Evolutionary conservation across 345 rosid genomes (phyloP), one percentile per base, ranked within the genome.

Genomic region (Eucalyptus sideroxylon): DNA sequence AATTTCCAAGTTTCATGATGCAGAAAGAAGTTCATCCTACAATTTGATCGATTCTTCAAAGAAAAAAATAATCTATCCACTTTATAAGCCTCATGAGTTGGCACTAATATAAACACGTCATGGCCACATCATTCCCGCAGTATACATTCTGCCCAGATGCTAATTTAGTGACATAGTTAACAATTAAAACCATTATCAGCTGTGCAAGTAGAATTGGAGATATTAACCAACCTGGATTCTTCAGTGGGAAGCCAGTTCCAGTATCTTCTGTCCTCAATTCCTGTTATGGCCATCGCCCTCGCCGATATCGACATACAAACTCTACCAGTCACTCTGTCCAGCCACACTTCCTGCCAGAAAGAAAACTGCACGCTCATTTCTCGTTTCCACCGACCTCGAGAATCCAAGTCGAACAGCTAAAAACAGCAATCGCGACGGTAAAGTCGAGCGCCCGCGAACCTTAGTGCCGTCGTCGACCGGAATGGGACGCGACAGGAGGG

Each of bases 211-310:
- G 60, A 49, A 40, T 45, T n/a, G n/a, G 40, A 87, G 55, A 51
- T 26, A 88, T 37, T 40, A 89, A 87, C 90, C 11, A 89, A 98
- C 99, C 99, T 97, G 87, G 99, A 97, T 91, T 98, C 99, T 94
- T 96, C 99, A 12, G 99, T 98, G 9, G 96, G 93, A 88, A 95
- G 89, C 99, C 98, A 96, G 91, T 93, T 98, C 99, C 99, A 98
- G 90, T 98, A 98, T 93, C 99, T 95, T 86, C 99, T 93, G 86
- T 98, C 99, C 53, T 97, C 99, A 47, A 98, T 97, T 50, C 99
- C 99, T 6, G 99, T 98, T n/a, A 98, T 95, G 9, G 96, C 93
- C 99, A 98, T 95, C 86, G 96, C 98, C 92, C 92, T 96, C 3
- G 99, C 98, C 6, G 99, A 95, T 89, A 98, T 94, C 1, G 98